Base-by-base conservation (phyloP, 306 rosid species). In the Citrullus mucosospermus region DNA sequence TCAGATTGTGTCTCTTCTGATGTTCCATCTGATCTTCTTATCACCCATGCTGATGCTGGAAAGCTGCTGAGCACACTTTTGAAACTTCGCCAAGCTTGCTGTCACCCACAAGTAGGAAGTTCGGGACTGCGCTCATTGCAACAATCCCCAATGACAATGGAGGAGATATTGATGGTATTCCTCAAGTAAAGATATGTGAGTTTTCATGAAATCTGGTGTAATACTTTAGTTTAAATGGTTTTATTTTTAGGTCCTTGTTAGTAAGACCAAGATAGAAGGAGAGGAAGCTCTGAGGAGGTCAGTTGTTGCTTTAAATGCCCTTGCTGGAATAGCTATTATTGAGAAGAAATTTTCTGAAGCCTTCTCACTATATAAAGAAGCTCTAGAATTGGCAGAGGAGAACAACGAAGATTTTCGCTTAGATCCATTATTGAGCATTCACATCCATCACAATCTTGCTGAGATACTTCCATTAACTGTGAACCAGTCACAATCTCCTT, bases 61-160 rank as follows among this genome's bases (percentile, higher is more conserved):
- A 92, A 95, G 85, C 89, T 95, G 80, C 86, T 92, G 75, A 89
- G 86, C 85, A 89, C 97, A 74, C 96, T 95, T 79, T 81, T 95
- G 85, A 95, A 95, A 85, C 97, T 95, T 82, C 97, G 97, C 51
- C 98, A 92, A 85, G 98, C 98, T 71, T 91, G 98, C 84, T 95
- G 98, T 84, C 98, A 95, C 76, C 98, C 98, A 79, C 98, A 92
- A 87, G 97, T 95, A 59, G 97, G 98, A 86, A 91, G 97, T 82
- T 92, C 96, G 46, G 97, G 98, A 71, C 83, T 95, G 87, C 98
- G 97, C 34, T 88, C 98, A 81, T 82, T 95, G 82, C 98, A 95
- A 79, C 97, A 91, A 81, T 83, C 93, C 58, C 98, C 98, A 18
- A 95, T 95, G 98, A 91, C 97, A 56, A 95, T 95, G 97, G 98